These are phyloP conservation scores for Solanum neorickii DNA, from an alignment of 257 asterid genomes.

Conservation along the genomic window DNA sequence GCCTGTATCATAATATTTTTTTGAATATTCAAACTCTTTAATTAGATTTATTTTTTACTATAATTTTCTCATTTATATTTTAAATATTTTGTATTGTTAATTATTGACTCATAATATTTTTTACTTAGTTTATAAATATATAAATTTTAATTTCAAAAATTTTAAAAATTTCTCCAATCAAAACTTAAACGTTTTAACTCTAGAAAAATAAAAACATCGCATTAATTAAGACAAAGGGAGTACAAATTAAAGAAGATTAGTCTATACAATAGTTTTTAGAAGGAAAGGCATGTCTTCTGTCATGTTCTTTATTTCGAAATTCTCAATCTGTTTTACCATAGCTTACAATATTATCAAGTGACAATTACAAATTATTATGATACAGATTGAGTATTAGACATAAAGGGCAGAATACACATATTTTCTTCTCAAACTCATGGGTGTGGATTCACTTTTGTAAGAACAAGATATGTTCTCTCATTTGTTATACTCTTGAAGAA, in stretches of 20 bases:
- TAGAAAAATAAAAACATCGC: fast-evolving
- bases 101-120: too few relatives aligned
- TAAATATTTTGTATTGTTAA: too few relatives aligned
- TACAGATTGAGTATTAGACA: background rate
- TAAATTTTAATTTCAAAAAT: too few relatives aligned
- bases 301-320: background rate
- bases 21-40: background rate
- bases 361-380: background rate
- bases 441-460: background rate
- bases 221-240: background rate
- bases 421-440: too few relatives aligned
- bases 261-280: background rate
- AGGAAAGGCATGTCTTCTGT: background rate
- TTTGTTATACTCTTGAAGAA: background rate
- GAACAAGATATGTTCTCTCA: background rate
- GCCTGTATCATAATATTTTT: background rate
- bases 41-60: too few relatives aligned
- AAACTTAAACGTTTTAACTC: too few relatives aligned
- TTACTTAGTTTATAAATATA: too few relatives aligned
- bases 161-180: fast-evolving
- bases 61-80: too few relatives aligned
- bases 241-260: background rate
- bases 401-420: background rate
- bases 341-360: background rate
- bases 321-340: background rate